Conservation (phyloP, 208 protist genomes). For the Angomonas desouzai region DNA sequence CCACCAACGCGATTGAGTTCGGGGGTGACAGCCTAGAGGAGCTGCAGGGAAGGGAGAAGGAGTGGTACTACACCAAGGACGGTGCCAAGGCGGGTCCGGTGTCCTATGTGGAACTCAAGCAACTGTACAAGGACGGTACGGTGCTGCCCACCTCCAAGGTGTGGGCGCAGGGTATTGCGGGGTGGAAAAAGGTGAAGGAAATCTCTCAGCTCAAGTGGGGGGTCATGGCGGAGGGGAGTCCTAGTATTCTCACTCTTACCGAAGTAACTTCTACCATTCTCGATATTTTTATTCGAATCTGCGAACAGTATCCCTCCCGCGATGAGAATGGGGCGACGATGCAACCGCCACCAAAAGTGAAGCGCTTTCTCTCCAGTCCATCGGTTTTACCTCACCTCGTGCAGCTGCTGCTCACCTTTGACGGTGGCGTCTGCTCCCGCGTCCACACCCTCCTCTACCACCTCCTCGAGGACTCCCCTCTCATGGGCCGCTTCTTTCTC, state of each 20-base stretch:
- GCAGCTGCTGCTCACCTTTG: constrained; percentile 93
- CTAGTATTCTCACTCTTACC: constrained; percentile 77
- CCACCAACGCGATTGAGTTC: constrained; percentile 85
- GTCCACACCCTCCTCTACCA: constrained; percentile 77
- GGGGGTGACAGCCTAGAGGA: constrained; percentile 31
- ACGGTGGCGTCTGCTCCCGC: constrained; percentile 74
- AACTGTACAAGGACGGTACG: constrained; percentile 43
- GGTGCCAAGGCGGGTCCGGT: constrained; percentile 47
- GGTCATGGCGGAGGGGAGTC: constrained; percentile 47
- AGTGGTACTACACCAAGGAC: constrained; percentile 85
- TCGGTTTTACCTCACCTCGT: constrained; percentile 90
- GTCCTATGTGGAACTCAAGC: constrained; percentile 57
- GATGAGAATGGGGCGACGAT: constrained; percentile 87
- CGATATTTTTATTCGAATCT: constrained; percentile 89
- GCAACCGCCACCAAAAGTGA: constrained; percentile 89
- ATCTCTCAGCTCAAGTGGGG: constrained; percentile 94
- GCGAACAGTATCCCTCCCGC: constrained; percentile 82
- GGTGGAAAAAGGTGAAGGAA: constrained; percentile 78
- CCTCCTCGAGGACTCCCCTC: constrained; percentile 89
- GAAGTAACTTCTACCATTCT: constrained; percentile 87
- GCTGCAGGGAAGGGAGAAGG: constrained; percentile 74
- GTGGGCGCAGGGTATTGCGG: constrained; percentile 94
- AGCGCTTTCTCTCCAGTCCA: constrained; percentile 79
- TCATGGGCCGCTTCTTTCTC: constrained; percentile 80
- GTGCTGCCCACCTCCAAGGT: constrained; percentile 75